A percentile compares a stretch with the other conserved stretches of the same genome.
Conservation (phyloP, 2,329 filamentous ascomycete genomes). For the Fusarium sp. region DNA sequence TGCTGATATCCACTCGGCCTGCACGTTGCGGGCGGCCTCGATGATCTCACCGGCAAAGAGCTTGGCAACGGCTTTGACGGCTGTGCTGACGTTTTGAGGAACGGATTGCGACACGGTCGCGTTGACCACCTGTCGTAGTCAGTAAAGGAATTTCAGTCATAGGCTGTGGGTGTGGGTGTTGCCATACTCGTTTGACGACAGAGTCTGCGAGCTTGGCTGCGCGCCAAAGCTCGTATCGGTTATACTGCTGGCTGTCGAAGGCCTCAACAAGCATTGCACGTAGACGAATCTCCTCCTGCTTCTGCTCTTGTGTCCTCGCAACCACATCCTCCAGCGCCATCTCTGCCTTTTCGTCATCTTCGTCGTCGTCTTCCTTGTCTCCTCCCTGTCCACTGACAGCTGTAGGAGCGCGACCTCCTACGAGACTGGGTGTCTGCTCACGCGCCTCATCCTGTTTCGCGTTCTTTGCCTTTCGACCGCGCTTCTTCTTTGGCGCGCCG, state of each 20-base stretch:
- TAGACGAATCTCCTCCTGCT: slow-evolving; percentile 68
- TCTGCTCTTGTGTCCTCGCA: slow-evolving; percentile 73
- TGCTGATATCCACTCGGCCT: slow-evolving; percentile 75
- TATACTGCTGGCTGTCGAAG: slow-evolving; percentile 74
- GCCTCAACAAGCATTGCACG: slow-evolving; percentile 71
- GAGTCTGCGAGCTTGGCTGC: slow-evolving; percentile 75
- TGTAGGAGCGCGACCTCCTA: slow-evolving; percentile 54
- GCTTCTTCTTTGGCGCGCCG: slow-evolving; percentile 66
- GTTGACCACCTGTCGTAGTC: slow-evolving; percentile 71
- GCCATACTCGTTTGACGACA: slow-evolving; percentile 72
- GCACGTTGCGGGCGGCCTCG: slow-evolving; percentile 75
- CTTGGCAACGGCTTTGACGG: slow-evolving; percentile 81
- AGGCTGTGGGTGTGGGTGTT: not conserved
- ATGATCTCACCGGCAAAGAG: slow-evolving; percentile 82
- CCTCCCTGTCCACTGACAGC: slow-evolving; percentile 57
- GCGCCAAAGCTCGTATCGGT: slow-evolving; percentile 77
- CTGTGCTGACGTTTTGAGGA: slow-evolving; percentile 76
- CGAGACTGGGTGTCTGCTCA: slow-evolving; percentile 58
- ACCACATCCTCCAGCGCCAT: slow-evolving; percentile 68
- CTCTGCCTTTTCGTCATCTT: slow-evolving; percentile 66
- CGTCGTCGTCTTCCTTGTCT: slow-evolving; percentile 64
- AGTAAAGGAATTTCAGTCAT: slow-evolving; percentile 2
- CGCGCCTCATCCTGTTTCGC: slow-evolving; percentile 55
- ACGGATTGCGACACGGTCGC: slow-evolving; percentile 84
- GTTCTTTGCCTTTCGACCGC: slow-evolving; percentile 69